These are phyloP conservation scores for Halophytophthora polymorphica DNA, from an alignment of 352 stramenopile genomes.

Conservation along the genomic window DNA sequence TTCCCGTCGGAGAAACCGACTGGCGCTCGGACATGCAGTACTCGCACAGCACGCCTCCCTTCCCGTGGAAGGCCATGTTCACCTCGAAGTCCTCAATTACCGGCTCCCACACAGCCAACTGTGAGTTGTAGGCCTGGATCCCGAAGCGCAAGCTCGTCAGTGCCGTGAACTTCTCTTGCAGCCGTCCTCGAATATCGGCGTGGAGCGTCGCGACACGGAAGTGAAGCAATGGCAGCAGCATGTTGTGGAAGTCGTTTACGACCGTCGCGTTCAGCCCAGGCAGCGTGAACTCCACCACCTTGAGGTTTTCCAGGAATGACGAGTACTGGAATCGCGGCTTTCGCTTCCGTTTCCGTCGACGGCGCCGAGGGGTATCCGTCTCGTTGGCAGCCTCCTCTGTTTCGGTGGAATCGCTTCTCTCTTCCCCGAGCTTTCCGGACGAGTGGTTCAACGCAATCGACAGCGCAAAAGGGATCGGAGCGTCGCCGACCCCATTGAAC, in stretches of 20 bases:
- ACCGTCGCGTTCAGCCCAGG: slow-evolving; percentile 78
- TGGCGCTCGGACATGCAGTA: slow-evolving; percentile 77
- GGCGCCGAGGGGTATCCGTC: slow-evolving; percentile 3
- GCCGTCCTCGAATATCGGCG: slow-evolving; percentile 55
- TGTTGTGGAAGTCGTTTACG: slow-evolving; percentile 88
- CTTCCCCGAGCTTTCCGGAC: slow-evolving; percentile 5
- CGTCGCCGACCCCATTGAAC: slow-evolving; percentile 84
- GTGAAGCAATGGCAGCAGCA: slow-evolving; percentile 78
- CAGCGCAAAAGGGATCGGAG: slow-evolving; percentile 72
- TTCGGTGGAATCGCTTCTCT: slow-evolving; percentile 2
- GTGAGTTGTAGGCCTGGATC: slow-evolving; percentile 85
- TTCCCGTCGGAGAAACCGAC: slow-evolving; percentile 54
- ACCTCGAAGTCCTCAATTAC: slow-evolving; percentile 84
- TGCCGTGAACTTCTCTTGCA: slow-evolving; percentile 61
- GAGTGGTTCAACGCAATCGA: slow-evolving; percentile 45
- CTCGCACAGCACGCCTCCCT: slow-evolving; percentile 69
- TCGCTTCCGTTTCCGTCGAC: slow-evolving; percentile 19
- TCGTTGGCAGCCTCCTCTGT: slow-evolving; percentile 14
- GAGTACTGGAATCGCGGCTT: slow-evolving; percentile 18
- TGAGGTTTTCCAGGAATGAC: slow-evolving; percentile 58
- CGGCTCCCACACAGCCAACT: slow-evolving; percentile 82
- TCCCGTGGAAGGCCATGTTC: slow-evolving; percentile 64
- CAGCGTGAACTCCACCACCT: slow-evolving; percentile 73
- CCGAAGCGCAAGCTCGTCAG: slow-evolving; percentile 62
- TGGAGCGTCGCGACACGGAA: slow-evolving; percentile 69